These are phyloP conservation scores for Macadamia integrifolia DNA, from an alignment of 164 flowering plant genomes.

Conservation along the genomic window DNA sequence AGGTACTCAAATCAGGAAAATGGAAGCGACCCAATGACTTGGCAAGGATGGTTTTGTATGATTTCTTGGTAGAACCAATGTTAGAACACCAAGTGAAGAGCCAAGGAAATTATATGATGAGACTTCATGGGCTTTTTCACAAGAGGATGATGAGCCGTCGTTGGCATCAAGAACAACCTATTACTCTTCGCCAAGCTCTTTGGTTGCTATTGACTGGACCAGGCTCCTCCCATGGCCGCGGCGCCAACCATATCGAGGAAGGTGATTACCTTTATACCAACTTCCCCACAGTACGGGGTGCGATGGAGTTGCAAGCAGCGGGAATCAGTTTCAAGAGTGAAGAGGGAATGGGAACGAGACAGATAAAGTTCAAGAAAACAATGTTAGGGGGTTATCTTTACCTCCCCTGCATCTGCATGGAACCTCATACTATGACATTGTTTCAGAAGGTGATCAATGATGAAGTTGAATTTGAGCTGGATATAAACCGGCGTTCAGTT, in stretches of 20 bases:
- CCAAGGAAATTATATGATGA: too few relatives aligned
- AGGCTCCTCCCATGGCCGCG: too few relatives aligned
- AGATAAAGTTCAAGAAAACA: too few relatives aligned
- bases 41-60: too few relatives aligned
- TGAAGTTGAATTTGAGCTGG: neutral
- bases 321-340: neutral
- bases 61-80: neutral
- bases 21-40: too few relatives aligned
- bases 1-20: too few relatives aligned
- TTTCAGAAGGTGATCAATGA: constrained; percentile 5
- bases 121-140: too few relatives aligned
- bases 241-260: neutral
- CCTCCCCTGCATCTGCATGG: too few relatives aligned
- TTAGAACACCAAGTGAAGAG: neutral
- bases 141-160: neutral
- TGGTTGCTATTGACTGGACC: constrained; percentile 5
- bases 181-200: constrained; percentile 10
- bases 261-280: too few relatives aligned
- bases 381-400: too few relatives aligned
- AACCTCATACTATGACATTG: neutral
- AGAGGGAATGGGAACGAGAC: neutral
- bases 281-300: neutral
- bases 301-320: neutral
- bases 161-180: neutral
- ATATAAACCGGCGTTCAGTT: neutral